Percentiles rank a stretch among this genome's conserved stretches.
Evolutionary conservation across 129 eudicot species (phyloP).

Genomic region (Saussurea involucrata): DNA sequence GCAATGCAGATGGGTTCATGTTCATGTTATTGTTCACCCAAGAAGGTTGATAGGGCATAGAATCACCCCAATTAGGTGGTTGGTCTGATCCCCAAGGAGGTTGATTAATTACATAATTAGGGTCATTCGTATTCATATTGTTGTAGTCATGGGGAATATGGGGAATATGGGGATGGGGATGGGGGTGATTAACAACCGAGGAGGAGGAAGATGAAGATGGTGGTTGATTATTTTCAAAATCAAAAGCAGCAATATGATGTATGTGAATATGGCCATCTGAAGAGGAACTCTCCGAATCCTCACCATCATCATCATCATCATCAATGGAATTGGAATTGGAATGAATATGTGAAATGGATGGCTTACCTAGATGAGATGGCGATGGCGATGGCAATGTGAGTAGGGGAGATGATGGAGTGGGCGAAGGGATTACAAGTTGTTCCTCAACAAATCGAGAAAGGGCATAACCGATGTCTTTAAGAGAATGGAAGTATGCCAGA

Average conservation of each 20-base stretch:
- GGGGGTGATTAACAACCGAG: conserved; percentile 7
- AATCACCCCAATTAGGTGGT: conserved; percentile 12
- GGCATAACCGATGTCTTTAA: conserved; percentile 71
- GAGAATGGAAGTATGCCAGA: conserved; percentile 63
- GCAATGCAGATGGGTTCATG: conserved; percentile 24
- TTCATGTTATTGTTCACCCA: conserved; percentile 24
- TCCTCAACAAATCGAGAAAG: conserved; percentile 79
- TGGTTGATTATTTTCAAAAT: conserved; percentile 2
- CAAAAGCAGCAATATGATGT: conserved; percentile 20
- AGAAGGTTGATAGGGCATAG: conserved; percentile 24
- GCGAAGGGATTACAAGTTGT: conserved; percentile 51
- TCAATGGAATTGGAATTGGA: too few species aligned
- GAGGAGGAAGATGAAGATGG: neutral
- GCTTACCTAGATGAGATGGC: conserved; percentile 48
- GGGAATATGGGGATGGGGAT: too few species aligned
- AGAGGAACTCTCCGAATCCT: conserved; percentile 32
- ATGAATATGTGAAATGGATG: conserved; percentile 30
- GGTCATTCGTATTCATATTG: conserved; percentile 18
- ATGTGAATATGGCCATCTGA: conserved; percentile 27
- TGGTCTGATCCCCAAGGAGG: neutral
- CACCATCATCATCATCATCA: conserved; percentile 19
- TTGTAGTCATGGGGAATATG: conserved; percentile 2
- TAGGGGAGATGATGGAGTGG: conserved; percentile 56
- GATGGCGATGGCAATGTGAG: conserved; percentile 68
- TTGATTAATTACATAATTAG: conserved; percentile 14